These are phyloP conservation scores for Halenospora varia DNA, from an alignment of 495 filamentous ascomycete species.

Conservation along the genomic window DNA sequence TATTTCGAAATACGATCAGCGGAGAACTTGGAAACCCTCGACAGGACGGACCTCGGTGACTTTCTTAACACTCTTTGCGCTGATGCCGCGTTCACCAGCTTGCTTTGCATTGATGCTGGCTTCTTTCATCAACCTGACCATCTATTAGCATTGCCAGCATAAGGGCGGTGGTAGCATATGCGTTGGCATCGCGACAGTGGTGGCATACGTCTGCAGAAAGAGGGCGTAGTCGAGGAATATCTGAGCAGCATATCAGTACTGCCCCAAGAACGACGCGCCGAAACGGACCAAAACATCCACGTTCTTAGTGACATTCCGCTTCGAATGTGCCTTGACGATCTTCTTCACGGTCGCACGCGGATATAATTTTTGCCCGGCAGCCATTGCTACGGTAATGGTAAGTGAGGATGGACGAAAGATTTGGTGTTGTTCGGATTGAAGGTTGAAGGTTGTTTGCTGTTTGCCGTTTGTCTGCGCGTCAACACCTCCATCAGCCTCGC, in stretches of 20 bases:
- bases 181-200: neutral
- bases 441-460: neutral
- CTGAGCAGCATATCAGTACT: conserved; percentile 34
- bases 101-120: conserved; percentile 73
- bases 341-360: conserved; percentile 81
- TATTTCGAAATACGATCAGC: neutral
- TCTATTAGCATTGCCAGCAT: conserved; percentile 15
- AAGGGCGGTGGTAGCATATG: neutral
- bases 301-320: conserved; percentile 76
- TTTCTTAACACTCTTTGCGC: conserved; percentile 69
- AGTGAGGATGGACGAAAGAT: neutral
- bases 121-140: conserved; percentile 73
- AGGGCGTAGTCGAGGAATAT: conserved; percentile 87
- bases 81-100: conserved; percentile 66
- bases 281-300: conserved; percentile 74
- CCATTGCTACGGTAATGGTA: conserved; percentile 48
- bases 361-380: conserved; percentile 66
- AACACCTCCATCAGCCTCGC: neutral
- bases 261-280: conserved; percentile 12
- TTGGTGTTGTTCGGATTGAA: neutral
- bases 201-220: conserved; percentile 75
- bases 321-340: conserved; percentile 85
- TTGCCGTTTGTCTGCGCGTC: neutral
- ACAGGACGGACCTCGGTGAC: conserved; percentile 61
- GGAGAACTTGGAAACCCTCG: neutral